Percentiles rank a stretch among this genome's conserved stretches.
phyloP scores from a whole-genome alignment of 1,284 basidiomycete genomes.

The Xerocomus amazonicus region DNA sequence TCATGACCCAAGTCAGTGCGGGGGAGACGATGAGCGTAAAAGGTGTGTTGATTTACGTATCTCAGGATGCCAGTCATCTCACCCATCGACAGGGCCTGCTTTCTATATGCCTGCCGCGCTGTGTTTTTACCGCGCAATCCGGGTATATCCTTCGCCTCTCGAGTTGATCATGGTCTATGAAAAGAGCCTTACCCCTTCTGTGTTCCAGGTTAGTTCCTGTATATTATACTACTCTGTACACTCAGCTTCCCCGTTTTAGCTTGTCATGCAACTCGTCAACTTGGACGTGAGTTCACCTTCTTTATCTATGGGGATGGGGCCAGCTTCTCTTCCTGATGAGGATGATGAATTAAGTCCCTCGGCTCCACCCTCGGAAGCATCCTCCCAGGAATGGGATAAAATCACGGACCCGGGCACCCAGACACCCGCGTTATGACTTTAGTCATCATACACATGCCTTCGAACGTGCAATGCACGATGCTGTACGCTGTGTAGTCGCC shows the following conservation, averaged over 20 bases:
- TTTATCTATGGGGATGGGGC: slow-evolving; percentile 37
- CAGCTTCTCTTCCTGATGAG: slow-evolving; percentile 35
- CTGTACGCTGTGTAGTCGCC: slow-evolving; percentile 33
- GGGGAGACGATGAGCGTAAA: slow-evolving; percentile 82
- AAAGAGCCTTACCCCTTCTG: slow-evolving; percentile 82
- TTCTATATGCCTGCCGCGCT: slow-evolving; percentile 80
- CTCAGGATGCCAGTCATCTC: neutral
- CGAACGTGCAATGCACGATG: slow-evolving; percentile 31
- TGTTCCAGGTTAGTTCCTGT: slow-evolving; percentile 66
- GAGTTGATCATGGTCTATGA: slow-evolving; percentile 93
- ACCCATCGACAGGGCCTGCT: slow-evolving; percentile 57
- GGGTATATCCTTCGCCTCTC: slow-evolving; percentile 91
- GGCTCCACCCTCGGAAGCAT: slow-evolving; percentile 74
- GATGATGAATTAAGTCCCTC: slow-evolving; percentile 56
- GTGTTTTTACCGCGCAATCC: slow-evolving; percentile 90
- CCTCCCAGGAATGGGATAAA: slow-evolving; percentile 84
- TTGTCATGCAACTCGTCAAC: slow-evolving; percentile 86
- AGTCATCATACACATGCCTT: slow-evolving; percentile 29
- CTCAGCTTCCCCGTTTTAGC: slow-evolving; percentile 34
- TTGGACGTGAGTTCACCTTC: slow-evolving; percentile 78
- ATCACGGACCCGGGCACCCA: slow-evolving; percentile 68
- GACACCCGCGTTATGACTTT: slow-evolving; percentile 40
- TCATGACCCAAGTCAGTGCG: slow-evolving; percentile 84
- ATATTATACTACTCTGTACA: neutral
- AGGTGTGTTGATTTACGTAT: slow-evolving; percentile 47